Percentiles rank a stretch among this genome's conserved stretches.
These are phyloP conservation scores for Auricularia auricula-judae DNA, from an alignment of 768 basidiomycete genomes.

Conservation along the genomic window DNA sequence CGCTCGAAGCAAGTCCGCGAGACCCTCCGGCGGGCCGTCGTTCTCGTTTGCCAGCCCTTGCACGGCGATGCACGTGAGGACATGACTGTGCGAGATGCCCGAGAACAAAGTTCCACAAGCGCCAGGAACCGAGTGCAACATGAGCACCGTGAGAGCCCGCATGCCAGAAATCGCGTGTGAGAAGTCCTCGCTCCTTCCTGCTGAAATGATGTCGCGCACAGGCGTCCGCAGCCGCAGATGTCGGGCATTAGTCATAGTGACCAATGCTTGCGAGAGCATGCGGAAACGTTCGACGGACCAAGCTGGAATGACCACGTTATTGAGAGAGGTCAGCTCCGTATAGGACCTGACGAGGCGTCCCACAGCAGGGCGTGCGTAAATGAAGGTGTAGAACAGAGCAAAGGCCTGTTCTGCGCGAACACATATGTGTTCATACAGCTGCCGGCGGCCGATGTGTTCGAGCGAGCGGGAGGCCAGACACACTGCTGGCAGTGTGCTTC, in stretches of 20 bases:
- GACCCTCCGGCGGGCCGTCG: background rate
- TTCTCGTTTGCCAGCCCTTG: background rate
- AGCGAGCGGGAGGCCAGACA: background rate
- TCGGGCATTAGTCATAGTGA: background rate
- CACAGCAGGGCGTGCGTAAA: background rate
- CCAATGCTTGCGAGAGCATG: background rate
- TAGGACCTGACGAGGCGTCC: background rate
- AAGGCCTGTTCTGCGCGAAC: background rate
- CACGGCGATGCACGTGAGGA: background rate
- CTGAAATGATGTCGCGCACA: background rate
- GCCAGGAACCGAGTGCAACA: background rate
- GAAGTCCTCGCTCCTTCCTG: background rate
- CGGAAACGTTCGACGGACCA: background rate
- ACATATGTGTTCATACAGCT: background rate
- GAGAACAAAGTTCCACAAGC: background rate
- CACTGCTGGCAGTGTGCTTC: background rate
- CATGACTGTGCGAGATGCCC: background rate
- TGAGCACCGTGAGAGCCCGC: background rate
- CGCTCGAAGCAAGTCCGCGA: background rate
- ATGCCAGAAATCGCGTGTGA: background rate
- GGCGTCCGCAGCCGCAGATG: background rate
- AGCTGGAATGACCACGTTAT: background rate
- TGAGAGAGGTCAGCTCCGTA: background rate
- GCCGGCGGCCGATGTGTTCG: background rate
- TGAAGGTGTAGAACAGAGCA: background rate